These are phyloP conservation scores for Ammopiptanthus mongolicus DNA, from an alignment of 306 rosid genomes.

Conservation along the genomic window DNA sequence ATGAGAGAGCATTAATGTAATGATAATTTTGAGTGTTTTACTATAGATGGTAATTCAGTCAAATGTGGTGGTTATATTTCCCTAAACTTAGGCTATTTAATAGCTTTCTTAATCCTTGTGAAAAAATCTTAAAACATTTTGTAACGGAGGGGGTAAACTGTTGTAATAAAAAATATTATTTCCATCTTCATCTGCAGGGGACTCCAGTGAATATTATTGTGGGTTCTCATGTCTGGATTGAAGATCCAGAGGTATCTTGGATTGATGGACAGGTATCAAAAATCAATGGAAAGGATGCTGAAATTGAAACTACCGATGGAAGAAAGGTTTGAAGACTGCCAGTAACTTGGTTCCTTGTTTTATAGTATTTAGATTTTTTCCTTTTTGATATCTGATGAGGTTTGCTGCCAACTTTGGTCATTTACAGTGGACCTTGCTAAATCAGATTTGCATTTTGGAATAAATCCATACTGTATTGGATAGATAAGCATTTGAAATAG, in stretches of 20 bases:
- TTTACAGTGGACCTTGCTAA: neutral
- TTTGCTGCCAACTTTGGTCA: neutral
- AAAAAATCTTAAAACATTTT: too few relatives aligned
- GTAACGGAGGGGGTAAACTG: neutral
- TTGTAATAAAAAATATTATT: neutral
- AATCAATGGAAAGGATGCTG: conserved; percentile 76
- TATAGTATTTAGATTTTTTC: neutral
- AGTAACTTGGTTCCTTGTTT: neutral
- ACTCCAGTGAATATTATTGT: conserved; percentile 86
- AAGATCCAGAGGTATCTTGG: conserved; percentile 80
- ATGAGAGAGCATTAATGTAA: neutral
- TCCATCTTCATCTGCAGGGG: conserved; percentile 53
- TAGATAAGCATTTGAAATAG: conserved; percentile 5
- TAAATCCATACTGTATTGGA: neutral
- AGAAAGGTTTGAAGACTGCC: conserved; percentile 54
- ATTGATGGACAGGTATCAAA: conserved; percentile 75
- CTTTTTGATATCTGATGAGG: conserved; percentile 1
- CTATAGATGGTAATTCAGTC: neutral
- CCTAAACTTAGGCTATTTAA: neutral
- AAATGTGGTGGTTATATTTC: too few relatives aligned
- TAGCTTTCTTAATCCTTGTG: neutral
- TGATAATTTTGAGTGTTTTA: neutral
- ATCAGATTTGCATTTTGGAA: conserved; percentile 11
- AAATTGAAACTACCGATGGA: conserved; percentile 65
- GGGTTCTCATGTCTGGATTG: conserved; percentile 96